These are phyloP conservation scores for Neonectria neomacrospora DNA, from an alignment of 2,329 filamentous ascomycete genomes.

Conservation along the genomic window DNA sequence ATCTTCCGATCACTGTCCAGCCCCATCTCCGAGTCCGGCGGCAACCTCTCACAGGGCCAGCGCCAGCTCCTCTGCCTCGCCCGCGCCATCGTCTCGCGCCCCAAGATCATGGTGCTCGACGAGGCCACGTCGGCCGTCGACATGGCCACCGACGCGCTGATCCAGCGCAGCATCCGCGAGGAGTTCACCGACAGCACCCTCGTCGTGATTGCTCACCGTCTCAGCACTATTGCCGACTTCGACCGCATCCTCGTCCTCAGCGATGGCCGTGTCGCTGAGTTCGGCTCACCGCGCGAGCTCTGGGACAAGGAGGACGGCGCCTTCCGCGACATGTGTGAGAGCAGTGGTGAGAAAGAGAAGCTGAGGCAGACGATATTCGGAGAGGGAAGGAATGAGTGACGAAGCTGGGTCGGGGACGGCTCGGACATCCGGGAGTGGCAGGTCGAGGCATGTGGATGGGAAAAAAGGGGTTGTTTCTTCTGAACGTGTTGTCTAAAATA, in stretches of 20 bases:
- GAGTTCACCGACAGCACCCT: slow-evolving; percentile 77
- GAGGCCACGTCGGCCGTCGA: slow-evolving; percentile 84
- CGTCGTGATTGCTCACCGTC: slow-evolving; percentile 78
- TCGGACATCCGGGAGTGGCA: too few relatives aligned
- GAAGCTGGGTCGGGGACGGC: too few relatives aligned
- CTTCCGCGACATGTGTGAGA: slow-evolving; percentile 72
- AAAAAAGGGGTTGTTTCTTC: not conserved
- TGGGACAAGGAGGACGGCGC: slow-evolving; percentile 64
- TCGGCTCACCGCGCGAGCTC: slow-evolving; percentile 71
- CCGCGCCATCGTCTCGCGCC: slow-evolving; percentile 75
- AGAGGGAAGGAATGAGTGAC: slow-evolving; percentile 8
- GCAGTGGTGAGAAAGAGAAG: slow-evolving; percentile 68
- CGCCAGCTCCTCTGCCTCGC: slow-evolving; percentile 80
- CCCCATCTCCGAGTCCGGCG: slow-evolving; percentile 75
- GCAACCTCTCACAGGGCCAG: slow-evolving; percentile 81
- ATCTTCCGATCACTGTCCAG: slow-evolving; percentile 72
- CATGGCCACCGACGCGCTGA: slow-evolving; percentile 78
- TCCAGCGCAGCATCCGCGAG: slow-evolving; percentile 77
- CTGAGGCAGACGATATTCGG: slow-evolving; percentile 59
- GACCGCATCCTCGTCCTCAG: slow-evolving; percentile 78
- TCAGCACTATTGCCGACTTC: slow-evolving; percentile 82
- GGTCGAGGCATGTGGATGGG: too few relatives aligned
- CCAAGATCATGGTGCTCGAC: slow-evolving; percentile 83
- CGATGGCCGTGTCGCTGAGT: slow-evolving; percentile 75
- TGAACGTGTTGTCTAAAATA: not conserved